Evolutionary conservation across 78 protist genomes (phyloP).

Genomic region (Anaeramoeba flamelloides): DNA sequence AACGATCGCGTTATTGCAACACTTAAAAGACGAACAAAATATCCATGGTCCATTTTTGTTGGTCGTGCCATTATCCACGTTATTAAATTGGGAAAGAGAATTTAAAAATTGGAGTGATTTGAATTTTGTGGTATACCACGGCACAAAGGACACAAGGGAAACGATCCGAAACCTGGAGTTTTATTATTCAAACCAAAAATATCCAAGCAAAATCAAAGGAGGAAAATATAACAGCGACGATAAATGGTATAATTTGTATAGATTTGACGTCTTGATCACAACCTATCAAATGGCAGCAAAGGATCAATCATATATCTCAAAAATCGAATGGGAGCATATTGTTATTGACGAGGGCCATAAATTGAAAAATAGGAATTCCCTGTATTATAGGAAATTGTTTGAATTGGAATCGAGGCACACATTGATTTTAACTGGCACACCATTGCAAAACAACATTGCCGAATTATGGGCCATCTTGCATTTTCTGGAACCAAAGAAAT

Average conservation of each 20-base stretch:
- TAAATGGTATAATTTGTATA: background rate
- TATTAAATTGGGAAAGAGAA: conserved; percentile 23
- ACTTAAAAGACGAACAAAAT: background rate
- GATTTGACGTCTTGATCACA: conserved; percentile 10
- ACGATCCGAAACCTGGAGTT: background rate
- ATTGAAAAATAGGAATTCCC: background rate
- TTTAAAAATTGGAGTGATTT: conserved; percentile 17
- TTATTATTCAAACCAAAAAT: too few species aligned
- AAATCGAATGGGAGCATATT: conserved; percentile 57
- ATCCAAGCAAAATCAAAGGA: too few species aligned
- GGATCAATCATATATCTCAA: conserved; percentile 26
- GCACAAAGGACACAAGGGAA: background rate
- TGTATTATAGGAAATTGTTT: conserved; percentile 49
- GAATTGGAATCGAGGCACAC: too few species aligned
- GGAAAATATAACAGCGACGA: too few species aligned
- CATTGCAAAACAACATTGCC: conserved; percentile 41
- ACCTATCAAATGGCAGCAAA: conserved; percentile 1
- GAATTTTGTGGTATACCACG: conserved; percentile 16
- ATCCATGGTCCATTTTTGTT: conserved; percentile 23
- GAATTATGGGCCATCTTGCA: conserved; percentile 52
- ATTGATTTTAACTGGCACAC: conserved; percentile 50
- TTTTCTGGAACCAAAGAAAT: conserved; percentile 28
- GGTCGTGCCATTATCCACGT: conserved; percentile 24
- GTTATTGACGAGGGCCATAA: conserved; percentile 14
- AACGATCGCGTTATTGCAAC: conserved; percentile 42